Base-by-base conservation (phyloP, 495 filamentous ascomycete genomes). In the Penicillium soppii region DNA sequence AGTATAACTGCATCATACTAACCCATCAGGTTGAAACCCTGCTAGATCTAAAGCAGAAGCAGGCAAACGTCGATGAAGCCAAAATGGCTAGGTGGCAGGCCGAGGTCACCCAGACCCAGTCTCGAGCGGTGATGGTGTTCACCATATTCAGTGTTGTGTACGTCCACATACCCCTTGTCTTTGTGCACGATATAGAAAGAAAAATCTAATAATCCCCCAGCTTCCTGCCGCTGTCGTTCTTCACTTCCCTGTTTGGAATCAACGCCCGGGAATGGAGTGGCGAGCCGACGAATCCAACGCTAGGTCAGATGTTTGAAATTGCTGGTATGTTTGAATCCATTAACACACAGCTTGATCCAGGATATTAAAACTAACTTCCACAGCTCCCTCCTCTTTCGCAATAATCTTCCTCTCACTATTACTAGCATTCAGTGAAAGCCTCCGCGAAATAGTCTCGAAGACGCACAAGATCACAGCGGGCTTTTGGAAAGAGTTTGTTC, bases 91-190 rank as follows among this genome's bases (percentile, higher is more conserved):
- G 84, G 1, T 69, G 82, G 51, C 81, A 86, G 48, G 80, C 82
- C 5, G 81, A 86, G 49, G 79, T 85, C 0, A 82, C 84, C 0
- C 79, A 80, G 25, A 78, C 76, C 30, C 84, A 87, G 54, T 83
- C 81, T 30, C 73, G 80, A 30, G 80, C 82, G 8, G 75, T 86
- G 20, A 84, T 87, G 82, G 82, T 87, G 19, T 87, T 88, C 59
- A 88, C 83, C 15, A 82, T 82, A 8, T 85, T 86, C 62, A 86
- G 81, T 19, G 81, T 87, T 50, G 80, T 86, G 53, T 86, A 79
- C 61, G 66, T 81, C 7, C 67, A 72, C 1, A n/a, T 9, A 8
- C 21, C 17, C 23, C 4, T 27, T n/a, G n/a, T n/a, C n/a, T n/a
- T n/a, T n/a, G n/a, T n/a, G n/a, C 1, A 8, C 75, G 54, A 71